Conservation (phyloP, 2,329 filamentous ascomycete genomes). For the Fusarium nurragi region DNA sequence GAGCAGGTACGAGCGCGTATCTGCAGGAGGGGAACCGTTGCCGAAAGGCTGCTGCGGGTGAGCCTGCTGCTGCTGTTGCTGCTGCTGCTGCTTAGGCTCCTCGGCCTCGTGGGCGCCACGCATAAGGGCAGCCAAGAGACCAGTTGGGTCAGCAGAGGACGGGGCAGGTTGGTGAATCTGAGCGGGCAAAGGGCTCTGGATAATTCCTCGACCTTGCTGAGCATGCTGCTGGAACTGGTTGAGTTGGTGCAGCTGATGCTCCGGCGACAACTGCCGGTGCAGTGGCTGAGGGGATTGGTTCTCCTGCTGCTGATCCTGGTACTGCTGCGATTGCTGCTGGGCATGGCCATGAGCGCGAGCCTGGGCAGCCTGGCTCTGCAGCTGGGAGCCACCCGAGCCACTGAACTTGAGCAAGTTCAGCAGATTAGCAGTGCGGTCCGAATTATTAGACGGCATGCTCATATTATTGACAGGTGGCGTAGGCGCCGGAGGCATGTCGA, state of each 20-base stretch:
- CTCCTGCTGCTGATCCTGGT: conserved; percentile 32
- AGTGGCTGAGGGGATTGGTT: conserved; percentile 34
- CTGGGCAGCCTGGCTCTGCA: conserved; percentile 48
- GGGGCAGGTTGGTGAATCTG: conserved; percentile 67
- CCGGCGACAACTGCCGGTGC: conserved; percentile 38
- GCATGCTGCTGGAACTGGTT: conserved; percentile 44
- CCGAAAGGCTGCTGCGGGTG: conserved; percentile 53
- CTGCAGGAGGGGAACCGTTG: conserved; percentile 64
- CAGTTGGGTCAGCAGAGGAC: conserved; percentile 64
- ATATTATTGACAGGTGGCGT: conserved; percentile 56
- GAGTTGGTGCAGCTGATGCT: conserved; percentile 44
- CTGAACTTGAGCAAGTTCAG: conserved; percentile 71
- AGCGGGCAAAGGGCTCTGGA: conserved; percentile 46
- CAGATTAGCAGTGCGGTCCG: conserved; percentile 64
- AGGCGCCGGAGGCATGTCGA: conserved; percentile 62
- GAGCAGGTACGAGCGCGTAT: conserved; percentile 86
- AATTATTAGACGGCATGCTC: conserved; percentile 51
- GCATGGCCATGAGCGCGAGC: conserved; percentile 25
- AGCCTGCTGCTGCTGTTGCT: conserved; percentile 38
- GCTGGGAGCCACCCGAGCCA: conserved; percentile 48
- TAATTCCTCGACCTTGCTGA: conserved; percentile 30
- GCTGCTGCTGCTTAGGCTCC: conserved; percentile 47
- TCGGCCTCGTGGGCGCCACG: conserved; percentile 64
- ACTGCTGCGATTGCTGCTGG: conserved; percentile 32
- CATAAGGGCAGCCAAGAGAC: conserved; percentile 69